Base-by-base conservation (phyloP, 257 asterid species). In the Scutellaria minor region DNA sequence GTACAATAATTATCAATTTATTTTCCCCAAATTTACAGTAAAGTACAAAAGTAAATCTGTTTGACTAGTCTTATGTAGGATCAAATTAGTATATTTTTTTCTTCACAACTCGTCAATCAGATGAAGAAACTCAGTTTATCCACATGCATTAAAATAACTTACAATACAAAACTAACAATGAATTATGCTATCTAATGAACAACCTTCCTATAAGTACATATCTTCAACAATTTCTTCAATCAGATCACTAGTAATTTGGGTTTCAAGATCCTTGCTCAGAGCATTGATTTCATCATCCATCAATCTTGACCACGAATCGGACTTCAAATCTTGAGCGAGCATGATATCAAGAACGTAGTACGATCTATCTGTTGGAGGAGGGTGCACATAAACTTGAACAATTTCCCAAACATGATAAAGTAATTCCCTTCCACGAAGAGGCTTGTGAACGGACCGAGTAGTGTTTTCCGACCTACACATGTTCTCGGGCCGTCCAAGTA, bases 351-450 rank as follows among this genome's bases (percentile, higher is more conserved):
- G 79, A 78, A 79, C 68, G 74, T 78, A 81, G 74, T 46, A 57
- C 11, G 83, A 75, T 63, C 75, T 77, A 62, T 86, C 96, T 18
- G 44, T 62, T 7, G 82, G 80, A 76, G 90, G 89, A 76, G 90
- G 89, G 63, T 86, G 74, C 50, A 85, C 56, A 8, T 78, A 66
- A 14, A 45, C 78, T 41, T 79, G 80, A 68, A 87, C 67, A 62
- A 73, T 64, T 58, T 83, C 81, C 97, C 96, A 90, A 6, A 86
- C 81, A 24, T 53, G 81, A 64, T 81, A 83, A 20, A 92, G 81
- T n/a, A 95, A 73, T 81, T 84, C 81, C 85, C 84, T 81, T 72
- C 98, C 98, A 7, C 42, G 86, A 41, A 82, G 88, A 61, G 95
- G 86, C 71, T 76, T 81, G 44, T 35, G 77, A 57, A 72, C 55